Base-by-base conservation (phyloP, 805 yeast species). In the Kluyveromyces siamensis region DNA sequence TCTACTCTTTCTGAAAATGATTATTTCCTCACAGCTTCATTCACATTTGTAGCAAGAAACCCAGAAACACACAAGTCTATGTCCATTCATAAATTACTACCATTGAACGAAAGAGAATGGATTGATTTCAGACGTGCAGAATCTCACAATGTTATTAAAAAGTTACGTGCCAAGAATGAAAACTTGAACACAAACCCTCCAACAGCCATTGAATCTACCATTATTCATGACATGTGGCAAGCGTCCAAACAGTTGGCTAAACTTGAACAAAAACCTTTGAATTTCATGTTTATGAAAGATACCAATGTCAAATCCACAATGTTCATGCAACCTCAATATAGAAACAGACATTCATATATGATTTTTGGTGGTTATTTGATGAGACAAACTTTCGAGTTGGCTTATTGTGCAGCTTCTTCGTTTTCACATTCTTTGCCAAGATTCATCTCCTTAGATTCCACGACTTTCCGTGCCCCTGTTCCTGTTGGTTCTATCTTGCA, bases 271-370 rank as follows among this genome's bases (percentile, higher is more conserved):
- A 65, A 69, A 49, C 83, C 84, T n/a, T 66, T 65, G 21, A 77
- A 77, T 52, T 65, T 83, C 30, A 70, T 74, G 41, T 77, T 77
- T 55, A 85, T 88, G 95, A 74, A 77, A 45, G 83, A 87, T 52
- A 83, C 96, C 1, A 70, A 66, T 46, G 75, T 86, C 47, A 72
- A 77, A 46, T 84, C 95, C 10, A 87, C 96, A 7, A 76, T 83
- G 59, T 81, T 89, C 67, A 91, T 90, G 91, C 97, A 90, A 68
- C 97, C 97, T 1, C 97, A 90, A 70, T 90, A 89, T 70, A 80
- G 97, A 69, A 90, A 90, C 72, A 79, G 96, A 64, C 96, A 90
- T 64, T 85, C 95, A 3, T 87, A 84, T 68, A 88, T 89, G 87
- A 87, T 90, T 42, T 90, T 90, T 66, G 98, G 98, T 58, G 98